Base-by-base conservation (phyloP, 1,284 basidiomycete genomes). In the Sporisorium reilianum region DNA sequence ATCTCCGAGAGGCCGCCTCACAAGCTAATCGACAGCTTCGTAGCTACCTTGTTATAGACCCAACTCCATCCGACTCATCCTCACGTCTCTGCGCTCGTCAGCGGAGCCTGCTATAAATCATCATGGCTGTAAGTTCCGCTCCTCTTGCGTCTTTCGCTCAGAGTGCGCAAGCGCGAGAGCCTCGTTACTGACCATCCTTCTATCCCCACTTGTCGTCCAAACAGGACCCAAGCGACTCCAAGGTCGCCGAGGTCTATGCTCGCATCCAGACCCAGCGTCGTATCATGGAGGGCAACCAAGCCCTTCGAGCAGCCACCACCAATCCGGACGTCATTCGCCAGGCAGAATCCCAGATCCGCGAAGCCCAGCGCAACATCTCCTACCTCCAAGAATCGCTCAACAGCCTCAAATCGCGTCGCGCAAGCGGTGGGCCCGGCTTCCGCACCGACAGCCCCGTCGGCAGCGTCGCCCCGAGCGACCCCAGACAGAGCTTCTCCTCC, bases 201-300 rank as follows among this genome's bases (percentile, higher is more conserved):
- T 42, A 18, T n/a, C 26, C 22, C n/a, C 11, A 9, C 22, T 28
- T 46, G 16, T 41, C 26, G 25, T 4, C 18, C 26, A 23, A 6
- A 30, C 64, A 75, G 74, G 75, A 83, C 61, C 65, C 81, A 28
- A 75, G 67, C 86, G 91, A 93, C 88, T 90, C 90, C 88, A 95
- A 95, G 89, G 94, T 96, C 85, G 90, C 92, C 85, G 93, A 95
- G 86, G 90, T 95, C 82, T 90, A 92, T 86, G 91, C 90, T 86
- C 92, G 93, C 85, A 95, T 96, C 86, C 90, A 92, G 87, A 94
- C 91, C 53, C 93, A 96, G 87, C 92, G 91, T 86, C 94, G 94
- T 88, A 91, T 95, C 85, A 89, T 96, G 78, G 92, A 95, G 86
- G 94, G 91, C 22, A 91, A 91, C 53, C 90, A 92, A 83, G 88